Base-by-base conservation (phyloP, 441 rosid species). In the Melianthus villosus region DNA sequence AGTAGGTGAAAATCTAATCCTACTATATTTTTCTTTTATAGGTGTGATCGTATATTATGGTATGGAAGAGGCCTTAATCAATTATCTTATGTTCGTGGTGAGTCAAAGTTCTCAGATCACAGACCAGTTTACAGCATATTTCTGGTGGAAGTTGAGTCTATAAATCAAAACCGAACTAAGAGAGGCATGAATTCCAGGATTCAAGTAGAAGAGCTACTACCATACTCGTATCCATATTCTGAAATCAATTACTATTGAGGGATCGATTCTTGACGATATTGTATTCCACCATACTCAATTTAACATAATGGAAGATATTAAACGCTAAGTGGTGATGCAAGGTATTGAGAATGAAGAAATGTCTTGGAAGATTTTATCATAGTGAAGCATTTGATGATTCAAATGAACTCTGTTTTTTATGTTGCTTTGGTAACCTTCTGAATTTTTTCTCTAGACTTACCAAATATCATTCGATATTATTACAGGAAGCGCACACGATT, bases 1-100 rank as follows among this genome's bases (percentile, higher is more conserved):
- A 26, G 16, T 30, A 39, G 8, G 13, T 32, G 22, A 5, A 41
- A n/a, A n/a, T n/a, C 11, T 57, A 48, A 46, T 35, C 35, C 16
- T 11, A 12, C 35, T 9, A 14, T 38, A 31, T 15, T 15, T 28
- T 23, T 26, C 22, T 25, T 43, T 4, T 33, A 25, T 64, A 89
- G 99, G 99, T 91, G 99, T 60, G 99, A 91, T 56, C 94, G 96
- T 8, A 79, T 85, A 51, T 61, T 91, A 25, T 91, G 99, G 99
- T 57, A 73, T 22, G 99, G 99, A 44, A 65, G 60, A 60, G 99
- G 96, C 36, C 67, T 91, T 43, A 19, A 29, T 53, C 96, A 79
- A 50, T 60, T 82, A 44, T 77, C 94, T 9, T 85, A 91, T 50
- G 99, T 82, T 27, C 75, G 96, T 9, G 99, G 96, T 17, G 98